Evolutionary conservation across 2,329 filamentous ascomycete genomes (phyloP), one percentile per base, ranked within the genome.

Genomic region (Colletotrichum noveboracense): DNA sequence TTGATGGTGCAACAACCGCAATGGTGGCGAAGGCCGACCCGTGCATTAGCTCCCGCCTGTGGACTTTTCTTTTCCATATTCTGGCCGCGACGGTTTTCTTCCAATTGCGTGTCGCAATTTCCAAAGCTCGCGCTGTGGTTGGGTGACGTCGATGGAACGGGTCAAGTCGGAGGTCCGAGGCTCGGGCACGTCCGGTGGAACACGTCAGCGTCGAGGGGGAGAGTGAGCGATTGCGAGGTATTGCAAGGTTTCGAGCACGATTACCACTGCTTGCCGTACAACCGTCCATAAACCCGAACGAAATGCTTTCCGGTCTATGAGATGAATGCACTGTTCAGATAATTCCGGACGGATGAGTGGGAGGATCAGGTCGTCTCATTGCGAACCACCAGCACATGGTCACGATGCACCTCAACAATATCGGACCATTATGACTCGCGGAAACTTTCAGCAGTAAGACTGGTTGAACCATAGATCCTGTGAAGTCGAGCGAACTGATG

Each of bases 31-130:
- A 74, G 64, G 58, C 74, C 74, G 74, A 76, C 58, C 62, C 26
- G 28, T 76, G 74, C 74, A 74, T 76, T 76, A 76, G 70, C 34
- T 69, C 61, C 58, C 72, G 61, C 67, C 72, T 30, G 28, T 38
- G 21, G 18, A 24, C 7, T 48, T 58, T 52, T 36, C 43, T 60
- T 52, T 36, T 43, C 6, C 28, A n/a, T 30, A 62, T 18, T 43
- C 30, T 13, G 30, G 36, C 36, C 28, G 14, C 55, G 48, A 56
- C 32, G 9, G 3, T 18, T 34, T 30, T 14, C 34, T 48, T 52
- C 67, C 18, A 61, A 52, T 62, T 34, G n/a, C 26, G 26, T 12
- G 56, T 52, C 56, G 67, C 14, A 24, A 52, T 70, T 70, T 32
- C 36, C 67, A 70, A 70, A 70, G 9, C 36, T 52, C 5, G 36